Evolutionary conservation across 208 protist genomes (phyloP), one percentile per base, ranked within the genome.

Genomic region (Acanthamoeba rhysodes): DNA sequence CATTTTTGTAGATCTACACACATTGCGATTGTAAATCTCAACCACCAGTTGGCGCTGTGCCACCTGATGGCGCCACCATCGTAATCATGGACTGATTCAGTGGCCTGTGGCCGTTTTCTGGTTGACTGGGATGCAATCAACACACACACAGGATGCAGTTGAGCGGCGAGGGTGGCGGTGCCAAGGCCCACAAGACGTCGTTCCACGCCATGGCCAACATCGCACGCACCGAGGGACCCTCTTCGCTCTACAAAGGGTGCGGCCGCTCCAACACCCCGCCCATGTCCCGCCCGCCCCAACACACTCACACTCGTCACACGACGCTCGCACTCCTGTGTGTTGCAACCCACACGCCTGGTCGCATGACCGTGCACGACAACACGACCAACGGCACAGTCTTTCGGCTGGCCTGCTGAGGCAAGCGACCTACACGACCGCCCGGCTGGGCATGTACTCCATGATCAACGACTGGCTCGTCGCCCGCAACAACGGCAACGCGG

Each of bases 401-500:
- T 95, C 92, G 20, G 96, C 96, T 24, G 96, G 64, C 6, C 85
- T 96, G 57, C 78, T 96, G 27, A 87, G 96, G 27, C 96, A 96
- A 72, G 91, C 92, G 4, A 96, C 96, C 7, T 96, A 96, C 93
- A 96, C 96, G 0, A 95, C 91, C 0, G 94, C 95, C 12, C 96
- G 96, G 24, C 90, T 96, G 14, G 96, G 96, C 57, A 76, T 96
- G 24, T 96, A 96, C 95, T 95, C 90, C 62, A 90, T 57, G 68
- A 59, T 78, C 95, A 84, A 85, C 62, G 55, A 70, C 74, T 76
- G 59, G 80, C 80, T 92, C 34, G 34, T 68, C 16, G 55, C 76
- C 29, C 37, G 41, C 64, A 90, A 90, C 53, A 90, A 90, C 6
- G 62, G 84, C 84, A 96, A 90, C 72, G 90, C 37, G n/a, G 92